These are phyloP conservation scores for Suhomyces vadensis DNA, from an alignment of 805 yeast species.

Conservation along the genomic window DNA sequence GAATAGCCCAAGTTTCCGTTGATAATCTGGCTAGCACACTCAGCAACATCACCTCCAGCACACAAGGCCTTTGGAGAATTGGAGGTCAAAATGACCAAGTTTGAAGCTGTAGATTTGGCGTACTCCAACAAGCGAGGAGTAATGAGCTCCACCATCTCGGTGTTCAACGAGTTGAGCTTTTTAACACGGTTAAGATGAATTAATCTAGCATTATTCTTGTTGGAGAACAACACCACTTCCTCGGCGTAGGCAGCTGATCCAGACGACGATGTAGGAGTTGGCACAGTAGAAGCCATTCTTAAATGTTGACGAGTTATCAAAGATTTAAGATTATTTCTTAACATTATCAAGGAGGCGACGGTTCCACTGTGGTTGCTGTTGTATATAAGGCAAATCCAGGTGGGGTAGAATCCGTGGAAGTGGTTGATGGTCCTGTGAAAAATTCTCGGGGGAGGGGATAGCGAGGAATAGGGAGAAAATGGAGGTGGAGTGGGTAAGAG, in stretches of 20 bases:
- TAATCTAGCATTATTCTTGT: constrained; percentile 65
- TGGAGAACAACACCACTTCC: constrained; percentile 63
- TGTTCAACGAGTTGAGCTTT: constrained; percentile 82
- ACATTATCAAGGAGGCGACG: constrained; percentile 8
- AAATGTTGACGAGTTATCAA: constrained; percentile 3
- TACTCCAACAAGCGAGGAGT: constrained; percentile 75
- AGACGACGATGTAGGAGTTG: constrained; percentile 7
- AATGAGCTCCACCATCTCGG: constrained; percentile 71
- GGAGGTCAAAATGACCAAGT: constrained; percentile 68
- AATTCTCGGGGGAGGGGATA: constrained; percentile 1
- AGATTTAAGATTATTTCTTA: constrained; percentile 9
- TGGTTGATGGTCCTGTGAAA: constrained; percentile 7
- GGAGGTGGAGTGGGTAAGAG: too few species aligned
- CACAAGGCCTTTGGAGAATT: constrained; percentile 73
- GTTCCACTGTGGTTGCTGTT: not conserved
- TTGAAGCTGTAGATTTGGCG: constrained; percentile 64
- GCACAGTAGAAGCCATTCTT: constrained; percentile 22
- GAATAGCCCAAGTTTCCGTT: constrained; percentile 49
- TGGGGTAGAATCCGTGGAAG: constrained; percentile 6
- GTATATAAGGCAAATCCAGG: not conserved
- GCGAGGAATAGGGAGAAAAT: too few species aligned
- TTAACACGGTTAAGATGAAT: constrained; percentile 75
- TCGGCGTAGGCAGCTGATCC: constrained; percentile 29
- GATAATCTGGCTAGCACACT: constrained; percentile 63
- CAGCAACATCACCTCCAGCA: constrained; percentile 96